Conservation (phyloP, 495 filamentous ascomycete species). For the Talaromyces trachyspermus region DNA sequence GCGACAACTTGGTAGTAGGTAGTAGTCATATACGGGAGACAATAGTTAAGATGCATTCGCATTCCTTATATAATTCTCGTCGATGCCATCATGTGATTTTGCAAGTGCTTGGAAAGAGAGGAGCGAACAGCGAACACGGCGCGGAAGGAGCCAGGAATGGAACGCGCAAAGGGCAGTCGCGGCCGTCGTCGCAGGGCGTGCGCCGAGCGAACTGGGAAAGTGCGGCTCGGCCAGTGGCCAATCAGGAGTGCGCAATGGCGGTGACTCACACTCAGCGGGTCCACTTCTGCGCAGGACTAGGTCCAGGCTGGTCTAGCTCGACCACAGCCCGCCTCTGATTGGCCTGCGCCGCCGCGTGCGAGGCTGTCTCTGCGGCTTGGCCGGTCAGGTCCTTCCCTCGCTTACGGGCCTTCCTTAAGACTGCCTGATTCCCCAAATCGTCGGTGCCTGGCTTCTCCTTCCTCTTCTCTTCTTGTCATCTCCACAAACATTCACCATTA, state of each 20-base stretch:
- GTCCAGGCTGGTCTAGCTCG: neutral
- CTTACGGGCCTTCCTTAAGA: slow-evolving; percentile 8
- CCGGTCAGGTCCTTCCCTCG: neutral
- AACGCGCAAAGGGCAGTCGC: too few species aligned
- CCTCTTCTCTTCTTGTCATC: slow-evolving; percentile 18
- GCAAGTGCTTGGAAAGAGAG: too few species aligned
- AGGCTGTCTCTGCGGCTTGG: neutral
- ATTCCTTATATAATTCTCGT: too few species aligned
- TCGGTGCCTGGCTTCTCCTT: slow-evolving; percentile 9
- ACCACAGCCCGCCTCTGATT: neutral
- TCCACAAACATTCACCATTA: too few species aligned
- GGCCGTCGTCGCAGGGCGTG: slow-evolving; percentile 2
- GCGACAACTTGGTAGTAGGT: too few species aligned
- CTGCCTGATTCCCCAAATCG: slow-evolving; percentile 12
- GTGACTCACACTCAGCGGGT: neutral
- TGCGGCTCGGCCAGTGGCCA: neutral
- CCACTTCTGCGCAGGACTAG: neutral
- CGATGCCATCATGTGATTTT: too few species aligned
- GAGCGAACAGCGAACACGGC: too few species aligned
- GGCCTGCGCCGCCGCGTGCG: neutral
- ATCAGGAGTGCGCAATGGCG: neutral
- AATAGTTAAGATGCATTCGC: too few species aligned
- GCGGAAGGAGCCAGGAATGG: too few species aligned
- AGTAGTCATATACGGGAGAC: too few species aligned
- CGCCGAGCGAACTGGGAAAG: neutral